Evolutionary conservation across 78 protist species (phyloP).

Genomic region (Thecamonas trahens): DNA sequence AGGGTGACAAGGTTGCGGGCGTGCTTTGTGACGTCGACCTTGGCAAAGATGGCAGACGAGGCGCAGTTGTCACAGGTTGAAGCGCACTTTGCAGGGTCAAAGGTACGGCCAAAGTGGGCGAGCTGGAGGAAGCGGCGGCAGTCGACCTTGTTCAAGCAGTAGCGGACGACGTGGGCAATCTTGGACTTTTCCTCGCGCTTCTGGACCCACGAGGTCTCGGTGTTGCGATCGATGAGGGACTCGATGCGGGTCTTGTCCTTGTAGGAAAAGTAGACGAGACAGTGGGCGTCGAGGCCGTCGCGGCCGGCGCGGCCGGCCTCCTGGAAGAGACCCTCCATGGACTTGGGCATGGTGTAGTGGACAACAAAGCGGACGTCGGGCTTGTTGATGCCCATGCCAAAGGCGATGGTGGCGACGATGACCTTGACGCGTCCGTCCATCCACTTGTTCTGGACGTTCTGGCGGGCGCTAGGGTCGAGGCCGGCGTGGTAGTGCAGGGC

Average conservation of each 20-base stretch:
- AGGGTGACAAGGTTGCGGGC: no score
- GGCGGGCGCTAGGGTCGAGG: constrained; percentile 38
- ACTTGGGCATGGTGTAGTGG: constrained; percentile 84
- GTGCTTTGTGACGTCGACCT: no score
- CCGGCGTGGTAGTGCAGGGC: constrained; percentile 77
- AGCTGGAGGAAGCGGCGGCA: constrained; percentile 49
- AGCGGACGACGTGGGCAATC: constrained; percentile 28
- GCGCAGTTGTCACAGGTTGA: no score
- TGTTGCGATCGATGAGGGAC: neutral
- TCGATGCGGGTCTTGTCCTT: constrained; percentile 30
- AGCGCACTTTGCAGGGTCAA: no score
- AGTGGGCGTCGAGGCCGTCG: constrained; percentile 63
- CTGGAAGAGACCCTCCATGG: constrained; percentile 82
- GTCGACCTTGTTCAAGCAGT: constrained; percentile 51
- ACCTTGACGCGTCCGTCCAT: constrained; percentile 23
- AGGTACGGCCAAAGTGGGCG: no score
- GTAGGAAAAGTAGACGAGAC: constrained; percentile 54
- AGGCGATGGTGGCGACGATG: constrained; percentile 95
- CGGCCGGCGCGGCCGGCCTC: constrained; percentile 82
- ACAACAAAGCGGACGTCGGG: constrained; percentile 91
- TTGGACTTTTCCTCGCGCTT: no score
- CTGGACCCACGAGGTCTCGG: no score
- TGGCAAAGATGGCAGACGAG: no score
- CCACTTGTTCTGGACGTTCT: constrained; percentile 67
- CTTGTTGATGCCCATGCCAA: constrained; percentile 93